Base-by-base conservation (phyloP, 352 stramenopile species). In the Phytophthora colocasiae region DNA sequence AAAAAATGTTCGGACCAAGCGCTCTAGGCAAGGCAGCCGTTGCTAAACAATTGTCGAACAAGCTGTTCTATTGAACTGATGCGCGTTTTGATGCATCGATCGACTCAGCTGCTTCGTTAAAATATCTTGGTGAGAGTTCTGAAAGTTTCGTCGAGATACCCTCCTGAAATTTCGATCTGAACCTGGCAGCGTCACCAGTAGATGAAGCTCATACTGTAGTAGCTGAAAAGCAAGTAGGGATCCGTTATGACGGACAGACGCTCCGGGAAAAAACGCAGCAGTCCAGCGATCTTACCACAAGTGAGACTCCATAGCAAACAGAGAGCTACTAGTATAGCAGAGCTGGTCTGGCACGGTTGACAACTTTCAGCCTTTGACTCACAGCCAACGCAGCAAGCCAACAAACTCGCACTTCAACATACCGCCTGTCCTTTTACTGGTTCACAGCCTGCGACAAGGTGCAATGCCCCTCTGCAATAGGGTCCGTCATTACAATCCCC, bases 361-460 rank as follows among this genome's bases (percentile, higher is more conserved):
- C 31, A 36, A 36, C 31, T 1, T 36, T 8, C 31, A 10, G 8
- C 8, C 31, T 34, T 12, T 34, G 6, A 34, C 29, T 34, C 29
- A 34, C 29, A 34, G 8, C 11, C 31, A 34, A 34, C 31, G 31
- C 31, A 31, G 29, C 29, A 34, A 34, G 29, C 29, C 29, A 34
- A 41, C 38, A 43, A 43, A n/a, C 5, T 38, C 15, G 14, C 57
- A 57, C 48, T 60, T 59, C 40, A 66, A 61, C 49, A 26, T 41
- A 12, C 17, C 41, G 51, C 50, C 59, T 67, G 51, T 67, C 59
- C 56, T 32, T 55, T 36, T 26, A 19, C 29, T 41, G 27, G 50
- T n/a, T 27, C 15, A 7, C 38, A 59, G 40, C 27, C 24, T 55
- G 41, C 43, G 19, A 41, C 44, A 63, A 55, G 19, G 14, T 36